phyloP scores from a whole-genome alignment of 2,329 filamentous ascomycete species.

The Nigrospora oryzae region DNA sequence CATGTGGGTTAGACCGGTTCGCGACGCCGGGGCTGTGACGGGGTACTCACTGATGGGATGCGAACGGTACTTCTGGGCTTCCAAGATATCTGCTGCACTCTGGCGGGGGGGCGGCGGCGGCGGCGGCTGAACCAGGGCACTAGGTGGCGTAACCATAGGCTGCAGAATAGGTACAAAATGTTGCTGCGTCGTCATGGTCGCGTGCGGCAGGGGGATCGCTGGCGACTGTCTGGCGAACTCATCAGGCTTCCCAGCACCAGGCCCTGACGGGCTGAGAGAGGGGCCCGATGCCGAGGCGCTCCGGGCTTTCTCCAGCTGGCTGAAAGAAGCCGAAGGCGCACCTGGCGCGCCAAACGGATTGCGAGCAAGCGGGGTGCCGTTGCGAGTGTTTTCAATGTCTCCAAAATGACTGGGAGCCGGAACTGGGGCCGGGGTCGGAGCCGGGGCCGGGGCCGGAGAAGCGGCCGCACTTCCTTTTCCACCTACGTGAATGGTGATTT shows the following conservation, averaged over 20 bases:
- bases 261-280: constrained; percentile 36
- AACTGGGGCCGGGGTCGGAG: constrained; percentile 43
- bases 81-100: constrained; percentile 21
- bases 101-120: constrained; percentile 17
- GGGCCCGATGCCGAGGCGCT: constrained; percentile 30
- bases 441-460: constrained; percentile 38
- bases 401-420: constrained; percentile 21
- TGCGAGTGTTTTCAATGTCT: constrained; percentile 23
- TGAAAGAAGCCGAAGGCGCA: constrained; percentile 14
- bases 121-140: constrained; percentile 10
- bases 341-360: constrained; percentile 19
- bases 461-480: constrained; percentile 45
- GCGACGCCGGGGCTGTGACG: no score
- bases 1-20: neutral
- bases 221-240: constrained; percentile 23
- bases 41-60: constrained; percentile 17
- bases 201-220: constrained; percentile 17
- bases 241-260: constrained; percentile 24
- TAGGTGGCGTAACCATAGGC: constrained; percentile 10
- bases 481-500: constrained; percentile 65
- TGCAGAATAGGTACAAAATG: constrained; percentile 13
- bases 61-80: constrained; percentile 21
- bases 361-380: constrained; percentile 14
- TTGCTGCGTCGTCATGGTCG: constrained; percentile 19
- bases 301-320: constrained; percentile 28